Percentiles rank a stretch among this genome's conserved stretches.
These are phyloP conservation scores for Thalassiosira exigua DNA, from an alignment of 352 stramenopile genomes.

Conservation along the genomic window DNA sequence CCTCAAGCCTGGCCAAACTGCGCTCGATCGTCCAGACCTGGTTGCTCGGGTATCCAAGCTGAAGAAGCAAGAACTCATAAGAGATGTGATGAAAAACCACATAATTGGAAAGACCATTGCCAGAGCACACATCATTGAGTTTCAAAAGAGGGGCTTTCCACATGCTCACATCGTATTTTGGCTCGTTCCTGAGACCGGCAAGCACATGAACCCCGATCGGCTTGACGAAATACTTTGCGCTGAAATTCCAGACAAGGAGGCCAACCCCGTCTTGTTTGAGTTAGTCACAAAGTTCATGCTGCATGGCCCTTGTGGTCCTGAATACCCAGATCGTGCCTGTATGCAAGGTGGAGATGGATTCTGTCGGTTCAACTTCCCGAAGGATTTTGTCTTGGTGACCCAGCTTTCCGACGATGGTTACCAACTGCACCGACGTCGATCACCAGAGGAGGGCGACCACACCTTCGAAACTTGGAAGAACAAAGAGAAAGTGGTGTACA, in stretches of 20 bases:
- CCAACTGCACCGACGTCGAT: neutral
- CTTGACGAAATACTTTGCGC: neutral
- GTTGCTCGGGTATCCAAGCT: constrained; percentile 56
- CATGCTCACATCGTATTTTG: constrained; percentile 75
- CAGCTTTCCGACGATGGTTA: neutral
- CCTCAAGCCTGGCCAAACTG: constrained; percentile 22
- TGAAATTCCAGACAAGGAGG: constrained; percentile 3
- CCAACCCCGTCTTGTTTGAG: neutral
- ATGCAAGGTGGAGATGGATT: constrained; percentile 6
- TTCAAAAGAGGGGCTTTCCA: constrained; percentile 70
- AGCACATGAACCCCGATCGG: neutral
- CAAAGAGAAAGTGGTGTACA: neutral
- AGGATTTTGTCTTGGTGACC: constrained; percentile 2
- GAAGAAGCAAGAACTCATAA: constrained; percentile 48
- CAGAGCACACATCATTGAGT: constrained; percentile 69
- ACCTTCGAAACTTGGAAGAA: neutral
- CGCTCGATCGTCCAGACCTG: constrained; percentile 42
- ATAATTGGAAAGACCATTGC: constrained; percentile 55
- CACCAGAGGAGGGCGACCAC: neutral
- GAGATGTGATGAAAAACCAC: constrained; percentile 57
- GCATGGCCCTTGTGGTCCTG: constrained; percentile 9
- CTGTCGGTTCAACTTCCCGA: constrained; percentile 14
- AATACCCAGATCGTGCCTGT: neutral
- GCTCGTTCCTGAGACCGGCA: constrained; percentile 38
- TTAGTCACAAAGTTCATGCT: constrained; percentile 13